Evolutionary conservation across 1,284 basidiomycete species (phyloP), one percentile per base, ranked within the genome.

Genomic region (Ustilago tritici): DNA sequence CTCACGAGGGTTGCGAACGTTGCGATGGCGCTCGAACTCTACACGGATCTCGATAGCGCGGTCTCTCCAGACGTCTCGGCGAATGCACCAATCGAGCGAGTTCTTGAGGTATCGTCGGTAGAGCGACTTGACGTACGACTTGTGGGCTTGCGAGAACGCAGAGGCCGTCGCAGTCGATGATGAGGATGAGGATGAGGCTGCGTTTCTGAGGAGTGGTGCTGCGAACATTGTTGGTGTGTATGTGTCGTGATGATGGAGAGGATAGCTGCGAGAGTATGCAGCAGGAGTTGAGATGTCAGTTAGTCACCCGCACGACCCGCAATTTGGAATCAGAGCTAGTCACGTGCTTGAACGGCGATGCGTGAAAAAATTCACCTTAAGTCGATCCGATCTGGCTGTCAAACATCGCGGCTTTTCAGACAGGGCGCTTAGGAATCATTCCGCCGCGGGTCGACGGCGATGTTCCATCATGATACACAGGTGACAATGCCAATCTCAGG

Each of bases 11-110:
- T 97, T 94, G 68, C 91, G 90, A 61, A 97, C 91, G 85, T 96
- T 89, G 70, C 95, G 95, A 89, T 97, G 94, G 78, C 89, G 88
- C 88, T 98, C 95, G 86, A 98, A 98, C 50, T 95, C 92, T 75
- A 95, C 94, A 70, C 95, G 89, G 81, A 97, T 94, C 86, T 92
- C 89, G 79, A 95, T 88, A 6, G 95, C 95, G 84, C 92, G 90
- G 77, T 89, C 89, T 75, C 95, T 90, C 94, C 94, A 97, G 7
- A 94, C 84, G 84, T 95, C 93, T 74, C 95, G 89, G 67, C 92
- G 89, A 80, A 96, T 90, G 66, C 91, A 91, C 95, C 95, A 98
- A 88, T 98, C 92, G 65, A 95, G 89, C 68, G 92, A 90, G 87
- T 96, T 95, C 81, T 89, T 92, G 70, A 97, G 90, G 85, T 91